A percentile compares a stretch with the other conserved stretches of the same genome.
Conservation (phyloP, 139 green algal genomes). For the Asterochloris erici region DNA sequence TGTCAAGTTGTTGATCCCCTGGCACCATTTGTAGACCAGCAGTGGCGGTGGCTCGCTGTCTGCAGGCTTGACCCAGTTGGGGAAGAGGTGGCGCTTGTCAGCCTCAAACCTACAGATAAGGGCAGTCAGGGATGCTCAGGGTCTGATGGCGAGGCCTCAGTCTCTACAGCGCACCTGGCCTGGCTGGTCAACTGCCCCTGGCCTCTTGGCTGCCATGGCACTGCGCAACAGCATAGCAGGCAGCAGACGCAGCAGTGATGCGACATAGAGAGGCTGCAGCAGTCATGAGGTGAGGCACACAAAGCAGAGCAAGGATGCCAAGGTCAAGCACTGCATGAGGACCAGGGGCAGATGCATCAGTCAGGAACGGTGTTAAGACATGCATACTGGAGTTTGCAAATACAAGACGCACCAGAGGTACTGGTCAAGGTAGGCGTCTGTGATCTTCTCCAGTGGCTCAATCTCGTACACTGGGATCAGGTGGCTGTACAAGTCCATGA, state of each 20-base stretch:
- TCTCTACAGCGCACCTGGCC: no score
- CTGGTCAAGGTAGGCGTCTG: slow-evolving; percentile 97
- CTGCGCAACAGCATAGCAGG: neutral
- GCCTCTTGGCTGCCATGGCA: slow-evolving; percentile 20
- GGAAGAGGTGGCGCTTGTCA: slow-evolving; percentile 97
- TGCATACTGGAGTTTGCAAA: neutral
- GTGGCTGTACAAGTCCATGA: slow-evolving; percentile 98
- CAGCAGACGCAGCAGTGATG: no score
- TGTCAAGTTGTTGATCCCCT: slow-evolving; percentile 91
- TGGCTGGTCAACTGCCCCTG: no score
- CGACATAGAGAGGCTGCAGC: no score
- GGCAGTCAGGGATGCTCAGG: slow-evolving; percentile 31
- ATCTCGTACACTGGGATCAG: slow-evolving; percentile 98
- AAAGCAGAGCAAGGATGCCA: neutral
- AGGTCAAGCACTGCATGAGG: neutral
- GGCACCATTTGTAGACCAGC: slow-evolving; percentile 99
- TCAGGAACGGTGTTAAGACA: neutral
- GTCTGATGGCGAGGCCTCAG: neutral
- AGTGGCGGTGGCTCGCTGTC: slow-evolving; percentile 96
- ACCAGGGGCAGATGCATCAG: neutral
- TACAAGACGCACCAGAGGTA: slow-evolving; percentile 51
- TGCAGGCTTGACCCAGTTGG: slow-evolving; percentile 98
- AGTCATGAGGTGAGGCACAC: neutral
- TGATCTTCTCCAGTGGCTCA: slow-evolving; percentile 99
- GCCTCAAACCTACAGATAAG: slow-evolving; percentile 52